Evolutionary conservation across 1,284 basidiomycete species (phyloP), one percentile per base, ranked within the genome.

Genomic region (Peniophora sp.): DNA sequence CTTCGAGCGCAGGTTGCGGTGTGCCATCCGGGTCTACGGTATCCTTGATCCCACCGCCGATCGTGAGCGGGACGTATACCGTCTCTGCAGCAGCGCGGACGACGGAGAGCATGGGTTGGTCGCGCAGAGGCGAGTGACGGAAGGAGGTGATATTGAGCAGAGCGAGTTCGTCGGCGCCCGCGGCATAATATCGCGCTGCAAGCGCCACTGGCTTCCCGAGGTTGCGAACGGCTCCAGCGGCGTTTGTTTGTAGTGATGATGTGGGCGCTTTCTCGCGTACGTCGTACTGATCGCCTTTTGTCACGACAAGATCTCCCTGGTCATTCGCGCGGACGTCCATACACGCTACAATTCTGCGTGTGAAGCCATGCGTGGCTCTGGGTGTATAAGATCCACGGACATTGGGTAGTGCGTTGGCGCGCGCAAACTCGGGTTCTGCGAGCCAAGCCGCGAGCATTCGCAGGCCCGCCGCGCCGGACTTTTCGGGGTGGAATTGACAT

Each of bases 131-230:
- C 6, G 92, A 97, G 57, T 91, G 88, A 54, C 97, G 90, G 83
- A 99, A 99, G 51, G 95, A 97, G 8, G 97, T 99, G 74, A 99
- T 99, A 72, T 99, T 99, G 65, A 99, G 85, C 60, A 99, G 86
- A 62, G 92, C 96, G 47, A 99, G 77, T 69, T 99, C 97, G 70
- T 99, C 97, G 45, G 97, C 97, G 32, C 95, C 96, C 46, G 85
- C 81, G 15, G 74, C 68, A 69, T 89, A 98, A 72, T 99, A 99
- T 54, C 83, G 81, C 47, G 79, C 78, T 2, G 96, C 89, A 48
- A 99, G 83, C 36, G 92, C 84, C 60, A 99, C 93, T 2, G 97
- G 97, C 71, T 97, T 98, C 53, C 97, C 97, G 53, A 99, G 85
- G 68, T 99, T 99, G 56, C 97, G 88, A 5, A 99, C 97, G 3